Percentiles rank a stretch among this genome's conserved stretches.
Evolutionary conservation across 2,329 filamentous ascomycete genomes (phyloP).

Genomic region (Cryphonectria radicalis): DNA sequence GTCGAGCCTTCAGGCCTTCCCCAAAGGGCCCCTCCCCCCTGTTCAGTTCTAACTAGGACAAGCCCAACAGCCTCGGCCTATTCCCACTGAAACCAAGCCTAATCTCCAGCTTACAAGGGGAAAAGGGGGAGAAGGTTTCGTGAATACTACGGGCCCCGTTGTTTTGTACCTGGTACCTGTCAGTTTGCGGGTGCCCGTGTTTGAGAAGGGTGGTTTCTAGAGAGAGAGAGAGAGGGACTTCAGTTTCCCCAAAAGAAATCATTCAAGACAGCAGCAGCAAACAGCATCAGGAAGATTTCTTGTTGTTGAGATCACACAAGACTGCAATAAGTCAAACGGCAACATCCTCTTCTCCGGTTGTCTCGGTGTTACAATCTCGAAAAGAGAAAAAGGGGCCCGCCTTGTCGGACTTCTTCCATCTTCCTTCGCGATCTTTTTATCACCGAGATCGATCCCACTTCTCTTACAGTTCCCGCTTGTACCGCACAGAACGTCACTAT

Average conservation of each 20-base stretch:
- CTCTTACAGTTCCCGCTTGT: background rate
- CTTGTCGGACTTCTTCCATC: background rate
- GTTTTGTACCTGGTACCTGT: slow-evolving; percentile 16
- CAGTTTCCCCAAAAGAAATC: background rate
- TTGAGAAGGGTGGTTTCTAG: background rate
- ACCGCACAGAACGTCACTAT: slow-evolving; percentile 34
- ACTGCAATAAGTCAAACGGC: background rate
- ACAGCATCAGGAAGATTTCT: background rate
- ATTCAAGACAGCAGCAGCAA: slow-evolving; percentile 7
- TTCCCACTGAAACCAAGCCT: slow-evolving; percentile 17
- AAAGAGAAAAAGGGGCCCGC: background rate
- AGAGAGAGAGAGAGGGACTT: background rate
- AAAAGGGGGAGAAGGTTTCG: slow-evolving; percentile 6
- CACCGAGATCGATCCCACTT: slow-evolving; percentile 1
- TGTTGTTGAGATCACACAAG: background rate
- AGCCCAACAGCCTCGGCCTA: slow-evolving; percentile 17
- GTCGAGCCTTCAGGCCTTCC: slow-evolving; percentile 11
- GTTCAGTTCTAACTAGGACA: slow-evolving; percentile 10
- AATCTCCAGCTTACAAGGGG: slow-evolving; percentile 19
- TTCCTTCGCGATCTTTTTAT: background rate
- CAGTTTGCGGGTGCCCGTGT: background rate
- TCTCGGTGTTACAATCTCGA: background rate
- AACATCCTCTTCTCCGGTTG: background rate
- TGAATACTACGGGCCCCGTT: background rate
- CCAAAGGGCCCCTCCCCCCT: slow-evolving; percentile 18